Base-by-base conservation (phyloP, 306 rosid species). In the Acacia melanoxylon region DNA sequence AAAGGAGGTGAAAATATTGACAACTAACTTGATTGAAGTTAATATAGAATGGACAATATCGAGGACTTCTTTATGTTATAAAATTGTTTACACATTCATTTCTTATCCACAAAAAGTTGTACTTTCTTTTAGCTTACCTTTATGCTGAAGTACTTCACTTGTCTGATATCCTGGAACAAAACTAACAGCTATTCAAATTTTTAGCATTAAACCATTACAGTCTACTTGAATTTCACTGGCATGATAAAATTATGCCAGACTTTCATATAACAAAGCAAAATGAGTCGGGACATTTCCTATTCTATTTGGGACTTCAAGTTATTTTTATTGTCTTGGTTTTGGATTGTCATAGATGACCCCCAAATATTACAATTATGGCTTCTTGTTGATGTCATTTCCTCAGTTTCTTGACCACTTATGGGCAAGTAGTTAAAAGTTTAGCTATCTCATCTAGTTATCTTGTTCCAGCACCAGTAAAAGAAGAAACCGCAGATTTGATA, bases 361-460 rank as follows among this genome's bases (percentile, higher is more conserved):
- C 31, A 24, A 70, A 35, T 70, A 37, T 70, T 45, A 27, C 22
- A 40, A 61, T 27, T 62, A 37, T 76, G 46, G 24, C 10, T 48
- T 48, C 61, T 10, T 80, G 56, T 48, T 48, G 68, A 63, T 83
- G 61, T 61, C 67, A 49, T 61, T 40, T 77, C 79, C 73, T 52
- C 37, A 41, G 40, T 44, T 33, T 22, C 0, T 37, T 40, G 25
- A 75, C 20, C 66, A 33, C 46, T 11, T 51, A 6, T 17, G 68
- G 33, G 37, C 41, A 37, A 51, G 48, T 74, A 51, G 22, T 24
- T 81, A 35, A n/a, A 41, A 40, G 58, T 25, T 19, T 44, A 75
- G 41, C 41, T 75, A 13, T 25, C 20, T 54, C 35, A 48, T 31
- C 59, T 62, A 19, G 33, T 63, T 22, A 48, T 35, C 27, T 75